Evolutionary conservation across 2,329 filamentous ascomycete genomes (phyloP).

Genomic region (Beauveria brongniartii): DNA sequence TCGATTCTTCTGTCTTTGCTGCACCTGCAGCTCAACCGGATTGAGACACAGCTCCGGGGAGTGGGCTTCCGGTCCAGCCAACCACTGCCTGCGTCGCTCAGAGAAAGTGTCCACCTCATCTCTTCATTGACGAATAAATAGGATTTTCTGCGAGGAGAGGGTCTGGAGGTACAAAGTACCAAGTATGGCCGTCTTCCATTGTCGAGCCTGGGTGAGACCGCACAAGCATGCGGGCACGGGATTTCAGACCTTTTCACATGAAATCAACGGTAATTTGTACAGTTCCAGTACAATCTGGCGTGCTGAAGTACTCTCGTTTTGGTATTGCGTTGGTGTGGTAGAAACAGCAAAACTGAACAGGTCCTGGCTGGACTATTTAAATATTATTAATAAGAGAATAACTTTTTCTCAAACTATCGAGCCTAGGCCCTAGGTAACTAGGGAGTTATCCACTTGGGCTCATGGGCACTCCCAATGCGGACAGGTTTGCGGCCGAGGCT

Average conservation of each 20-base stretch:
- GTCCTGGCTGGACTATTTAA: background rate
- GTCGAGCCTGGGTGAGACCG: background rate
- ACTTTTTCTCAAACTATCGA: background rate
- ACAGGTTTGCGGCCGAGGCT: background rate
- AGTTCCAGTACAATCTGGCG: background rate
- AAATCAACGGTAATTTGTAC: too few relatives aligned
- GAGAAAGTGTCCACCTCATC: background rate
- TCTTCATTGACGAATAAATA: background rate
- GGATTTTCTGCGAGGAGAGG: background rate
- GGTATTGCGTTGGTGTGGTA: background rate
- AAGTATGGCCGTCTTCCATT: background rate
- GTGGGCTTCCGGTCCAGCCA: background rate
- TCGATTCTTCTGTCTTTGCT: conserved; percentile 3
- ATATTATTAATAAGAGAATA: too few relatives aligned
- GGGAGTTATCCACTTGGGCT: background rate
- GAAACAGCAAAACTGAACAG: background rate
- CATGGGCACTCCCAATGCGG: background rate
- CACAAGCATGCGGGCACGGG: background rate
- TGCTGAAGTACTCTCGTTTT: background rate
- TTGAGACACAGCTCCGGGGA: conserved; percentile 4
- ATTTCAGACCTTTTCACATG: background rate
- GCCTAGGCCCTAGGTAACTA: background rate
- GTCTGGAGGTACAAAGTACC: background rate
- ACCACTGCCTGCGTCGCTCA: background rate
- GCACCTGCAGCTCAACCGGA: background rate